These are phyloP conservation scores for Talaromyces sp. DNA, from an alignment of 2,329 filamentous ascomycete species.

Conservation along the genomic window DNA sequence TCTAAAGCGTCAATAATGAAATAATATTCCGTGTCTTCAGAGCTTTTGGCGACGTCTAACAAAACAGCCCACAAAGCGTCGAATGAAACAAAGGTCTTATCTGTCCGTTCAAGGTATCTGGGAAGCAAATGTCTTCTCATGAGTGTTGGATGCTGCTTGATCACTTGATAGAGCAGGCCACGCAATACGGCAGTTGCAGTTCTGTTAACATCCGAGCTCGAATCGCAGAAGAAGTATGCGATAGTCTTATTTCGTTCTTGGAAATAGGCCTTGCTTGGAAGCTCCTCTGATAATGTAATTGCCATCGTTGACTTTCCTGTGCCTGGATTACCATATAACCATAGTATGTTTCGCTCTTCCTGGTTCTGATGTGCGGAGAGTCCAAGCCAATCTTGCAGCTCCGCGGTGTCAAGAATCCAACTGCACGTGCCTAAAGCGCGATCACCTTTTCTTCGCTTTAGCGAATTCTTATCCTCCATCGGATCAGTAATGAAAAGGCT, in stretches of 20 bases:
- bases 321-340: conserved; percentile 5
- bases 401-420: conserved; percentile 3
- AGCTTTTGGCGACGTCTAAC: background rate
- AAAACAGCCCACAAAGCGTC: background rate
- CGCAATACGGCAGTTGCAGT: background rate
- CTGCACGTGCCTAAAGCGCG: background rate
- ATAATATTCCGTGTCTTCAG: background rate
- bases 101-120: background rate
- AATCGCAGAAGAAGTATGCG: conserved; percentile 6
- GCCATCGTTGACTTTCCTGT: conserved; percentile 13
- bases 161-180: background rate
- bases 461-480: conserved; percentile 15
- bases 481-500: background rate
- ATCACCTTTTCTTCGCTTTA: conserved; percentile 16
- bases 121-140: background rate
- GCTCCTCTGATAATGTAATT: background rate
- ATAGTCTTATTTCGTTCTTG: background rate
- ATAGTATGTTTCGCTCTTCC: background rate
- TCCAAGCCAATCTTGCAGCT: background rate
- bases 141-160: background rate
- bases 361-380: background rate
- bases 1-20: conserved; percentile 8
- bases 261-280: background rate
- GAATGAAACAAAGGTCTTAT: background rate
- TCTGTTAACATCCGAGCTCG: background rate